Base-by-base conservation (phyloP, 2,329 filamentous ascomycete species). In the Hypoxylon sp. region DNA sequence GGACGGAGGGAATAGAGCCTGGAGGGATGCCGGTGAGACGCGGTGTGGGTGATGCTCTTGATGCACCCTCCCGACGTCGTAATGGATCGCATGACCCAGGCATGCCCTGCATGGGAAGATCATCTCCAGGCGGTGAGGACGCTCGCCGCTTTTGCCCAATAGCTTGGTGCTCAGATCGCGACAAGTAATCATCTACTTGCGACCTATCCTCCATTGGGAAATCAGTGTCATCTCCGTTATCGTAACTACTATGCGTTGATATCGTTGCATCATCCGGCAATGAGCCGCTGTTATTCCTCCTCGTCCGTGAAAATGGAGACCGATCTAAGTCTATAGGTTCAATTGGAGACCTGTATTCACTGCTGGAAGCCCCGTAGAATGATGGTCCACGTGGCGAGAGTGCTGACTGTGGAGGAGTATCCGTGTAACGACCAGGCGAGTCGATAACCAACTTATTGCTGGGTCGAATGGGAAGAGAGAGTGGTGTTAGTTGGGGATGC, bases 141-240 rank as follows among this genome's bases (percentile, higher is more conserved):
- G 87, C 87, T 42, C 87, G 81, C 51, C 87, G 83, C 78, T 89
- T 89, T 66, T 84, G 83, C 5, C 86, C 85, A 8, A 78, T 74
- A 2, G 81, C 76, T 46, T 84, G 80, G 67, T 79, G 81, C 26
- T 82, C 81, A 2, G 62, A 44, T 26, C 76, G 74, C 56, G 69
- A 78, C 48, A 73, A 76, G 6, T 76, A 67, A 53, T 85, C 86
- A 51, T 88, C 85, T 19, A 86, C 81, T 19, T 84, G 82, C 8
- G 87, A 70, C 55, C 78, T 78, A 79, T 83, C 81, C 75, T 88
- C 75, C 85, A 82, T 73, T 72, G 85, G 71, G 70, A 83, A 76
- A 76, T 84, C 77, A 1, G 62, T 70, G 22, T 87, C 86, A 9
- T 87, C 86, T 24, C 83, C 81, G n/a, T 86, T 80, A 1, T 84